Conservation (phyloP, 208 protist genomes). For the Tetramitus jugosus region DNA sequence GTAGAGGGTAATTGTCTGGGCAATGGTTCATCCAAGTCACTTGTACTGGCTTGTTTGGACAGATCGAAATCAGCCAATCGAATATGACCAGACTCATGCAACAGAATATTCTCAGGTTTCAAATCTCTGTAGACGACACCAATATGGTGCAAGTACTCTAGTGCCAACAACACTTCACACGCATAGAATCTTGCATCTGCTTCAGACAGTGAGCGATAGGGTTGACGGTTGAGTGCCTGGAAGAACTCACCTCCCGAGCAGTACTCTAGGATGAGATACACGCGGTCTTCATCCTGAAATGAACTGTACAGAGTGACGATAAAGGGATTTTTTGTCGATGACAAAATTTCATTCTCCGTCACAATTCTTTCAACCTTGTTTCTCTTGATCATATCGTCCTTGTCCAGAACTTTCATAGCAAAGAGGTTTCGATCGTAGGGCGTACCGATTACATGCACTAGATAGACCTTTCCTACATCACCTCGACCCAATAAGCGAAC, state of each 20-base stretch:
- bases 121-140: conserved; percentile 86
- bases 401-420: conserved; percentile 79
- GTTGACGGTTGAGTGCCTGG: conserved; percentile 62
- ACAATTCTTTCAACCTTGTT: conserved; percentile 59
- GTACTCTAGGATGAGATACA: conserved; percentile 48
- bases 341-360: conserved; percentile 52
- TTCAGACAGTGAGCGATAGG: conserved; percentile 22
- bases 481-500: neutral
- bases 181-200: conserved; percentile 53
- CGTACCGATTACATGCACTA: neutral
- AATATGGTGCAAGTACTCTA: conserved; percentile 86
- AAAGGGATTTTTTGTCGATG: conserved; percentile 30
- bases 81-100: conserved; percentile 74
- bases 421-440: conserved; percentile 44
- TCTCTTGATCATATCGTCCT: conserved; percentile 57
- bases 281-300: conserved; percentile 34
- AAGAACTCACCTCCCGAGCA: conserved; percentile 38
- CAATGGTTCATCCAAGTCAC: neutral
- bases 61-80: conserved; percentile 92
- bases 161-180: conserved; percentile 80
- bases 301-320: conserved; percentile 33
- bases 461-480: conserved; percentile 16
- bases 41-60: conserved; percentile 38
- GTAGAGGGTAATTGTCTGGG: neutral
- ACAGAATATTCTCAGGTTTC: conserved; percentile 90